A percentile compares a stretch with the other conserved stretches of the same genome.
phyloP scores from a whole-genome alignment of 768 basidiomycete genomes.

The Termitomyces sp. region DNA sequence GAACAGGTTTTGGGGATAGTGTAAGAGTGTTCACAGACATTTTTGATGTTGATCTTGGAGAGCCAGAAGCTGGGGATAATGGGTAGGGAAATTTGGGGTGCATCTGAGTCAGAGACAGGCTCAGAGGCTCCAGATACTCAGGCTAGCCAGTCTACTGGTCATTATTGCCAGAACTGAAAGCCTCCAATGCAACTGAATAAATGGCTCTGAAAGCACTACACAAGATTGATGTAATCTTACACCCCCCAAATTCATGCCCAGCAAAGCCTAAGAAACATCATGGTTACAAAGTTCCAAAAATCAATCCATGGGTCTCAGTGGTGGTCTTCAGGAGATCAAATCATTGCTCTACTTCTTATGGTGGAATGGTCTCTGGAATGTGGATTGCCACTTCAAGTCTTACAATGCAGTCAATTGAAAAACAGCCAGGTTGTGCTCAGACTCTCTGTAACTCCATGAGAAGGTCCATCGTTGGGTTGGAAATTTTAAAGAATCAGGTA shows the following conservation, averaged over 20 bases:
- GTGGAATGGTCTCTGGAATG: neutral
- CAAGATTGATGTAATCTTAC: no score
- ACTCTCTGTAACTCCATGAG: constrained; percentile 18
- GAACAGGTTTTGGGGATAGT: neutral
- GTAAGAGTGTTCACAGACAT: neutral
- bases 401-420: neutral
- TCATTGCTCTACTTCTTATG: constrained; percentile 5
- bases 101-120: no score
- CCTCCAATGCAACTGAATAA: no score
- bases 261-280: neutral
- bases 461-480: constrained; percentile 2
- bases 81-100: neutral
- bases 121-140: no score
- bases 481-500: constrained; percentile 19
- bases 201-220: no score
- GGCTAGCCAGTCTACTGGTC: neutral
- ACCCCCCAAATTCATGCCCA: no score
- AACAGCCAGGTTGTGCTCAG: constrained; percentile 7
- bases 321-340: constrained; percentile 9
- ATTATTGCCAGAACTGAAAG: neutral
- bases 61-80: neutral
- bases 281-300: neutral
- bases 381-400: constrained; percentile 11
- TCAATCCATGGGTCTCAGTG: neutral
- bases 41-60: neutral